Evolutionary conservation across 169 alveolate genomes (phyloP), one percentile per base, ranked within the genome.

Genomic region (Plasmodium vivax): DNA sequence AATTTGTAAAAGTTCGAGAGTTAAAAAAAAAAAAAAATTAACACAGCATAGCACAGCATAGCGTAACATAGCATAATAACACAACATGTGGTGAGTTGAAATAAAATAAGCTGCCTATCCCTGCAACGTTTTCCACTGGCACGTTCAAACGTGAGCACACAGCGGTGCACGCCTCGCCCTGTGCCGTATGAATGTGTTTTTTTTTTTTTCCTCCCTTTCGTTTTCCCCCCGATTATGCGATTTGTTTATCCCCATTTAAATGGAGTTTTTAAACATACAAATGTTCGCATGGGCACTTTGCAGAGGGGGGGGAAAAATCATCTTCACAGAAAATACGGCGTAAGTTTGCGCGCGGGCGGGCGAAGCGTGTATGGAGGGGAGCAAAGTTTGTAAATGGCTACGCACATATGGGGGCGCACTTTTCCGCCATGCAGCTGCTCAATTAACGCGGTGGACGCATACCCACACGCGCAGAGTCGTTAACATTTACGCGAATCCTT

Each of bases 401-500:
- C 62, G 16, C 58, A 10, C 58, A 47, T 10, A 10, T 47, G 9
- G 58, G 58, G 10, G 6, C 38, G 27, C 77, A 19, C 38, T 68
- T 27, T 19, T 19, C 1, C n/a, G 12, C 43, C 38, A 27, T 7
- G 77, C 27, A 43, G 16, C 19, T 80, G 85, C 51, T 73, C 4
- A 14, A 1, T 41, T 30, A 83, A 58, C 58, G 38, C 43, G 9
- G 34, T 30, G 3, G 30, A 36, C 82, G 77, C 75, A 45, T 72
- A 71, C 58, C 56, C 77, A 72, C n/a, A 71, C 47, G 34, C 10
- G 79, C 77, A 68, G 41, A 68, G n/a, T 68, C 3, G 38, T 74
- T 85, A 54, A 87, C 54, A 75, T 75, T 87, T 87, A 73, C 16
- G 45, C 81, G 51, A 34, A 87, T 30, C 68, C 81, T 77, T 77